Conservation (phyloP, 2,329 filamentous ascomycete genomes). For the Epicoccum sorghinum region DNA sequence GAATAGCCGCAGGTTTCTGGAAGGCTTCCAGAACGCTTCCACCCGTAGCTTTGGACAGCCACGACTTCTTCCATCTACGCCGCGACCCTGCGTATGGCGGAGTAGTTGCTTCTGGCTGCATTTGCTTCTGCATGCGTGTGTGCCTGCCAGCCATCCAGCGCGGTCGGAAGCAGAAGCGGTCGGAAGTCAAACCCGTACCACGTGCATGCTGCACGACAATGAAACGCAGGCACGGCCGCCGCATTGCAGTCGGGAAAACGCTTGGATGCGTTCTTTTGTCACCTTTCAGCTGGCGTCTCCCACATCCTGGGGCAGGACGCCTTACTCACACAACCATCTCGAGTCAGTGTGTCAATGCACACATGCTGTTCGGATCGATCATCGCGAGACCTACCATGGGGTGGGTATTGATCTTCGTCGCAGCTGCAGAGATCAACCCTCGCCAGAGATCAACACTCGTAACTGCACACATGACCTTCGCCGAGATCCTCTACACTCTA, state of each 20-base stretch:
- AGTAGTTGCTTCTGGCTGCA: too few species aligned
- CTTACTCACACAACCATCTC: slow-evolving; percentile 3
- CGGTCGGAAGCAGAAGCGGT: neutral
- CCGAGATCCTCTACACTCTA: too few species aligned
- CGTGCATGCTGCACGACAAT: slow-evolving; percentile 1
- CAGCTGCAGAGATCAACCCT: too few species aligned
- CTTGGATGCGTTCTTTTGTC: slow-evolving; percentile 4
- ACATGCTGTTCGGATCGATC: slow-evolving; percentile 29
- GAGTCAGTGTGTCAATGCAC: slow-evolving; percentile 20
- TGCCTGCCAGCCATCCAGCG: too few species aligned
- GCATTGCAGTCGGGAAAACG: neutral
- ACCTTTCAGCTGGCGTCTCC: neutral
- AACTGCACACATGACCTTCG: too few species aligned
- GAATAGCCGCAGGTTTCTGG: slow-evolving; percentile 3
- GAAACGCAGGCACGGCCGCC: neutral
- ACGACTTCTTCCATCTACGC: neutral
- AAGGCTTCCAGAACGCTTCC: slow-evolving; percentile 9
- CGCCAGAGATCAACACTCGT: too few species aligned
- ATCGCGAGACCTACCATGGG: slow-evolving; percentile 18
- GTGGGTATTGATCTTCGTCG: too few species aligned
- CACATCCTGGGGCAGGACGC: slow-evolving; percentile 1
- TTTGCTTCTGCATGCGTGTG: neutral
- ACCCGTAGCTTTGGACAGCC: neutral
- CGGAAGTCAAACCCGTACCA: too few species aligned
- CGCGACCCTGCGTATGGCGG: too few species aligned